Evolutionary conservation across 257 asterid genomes (phyloP).

Genomic region (Solanum pennellii): DNA sequence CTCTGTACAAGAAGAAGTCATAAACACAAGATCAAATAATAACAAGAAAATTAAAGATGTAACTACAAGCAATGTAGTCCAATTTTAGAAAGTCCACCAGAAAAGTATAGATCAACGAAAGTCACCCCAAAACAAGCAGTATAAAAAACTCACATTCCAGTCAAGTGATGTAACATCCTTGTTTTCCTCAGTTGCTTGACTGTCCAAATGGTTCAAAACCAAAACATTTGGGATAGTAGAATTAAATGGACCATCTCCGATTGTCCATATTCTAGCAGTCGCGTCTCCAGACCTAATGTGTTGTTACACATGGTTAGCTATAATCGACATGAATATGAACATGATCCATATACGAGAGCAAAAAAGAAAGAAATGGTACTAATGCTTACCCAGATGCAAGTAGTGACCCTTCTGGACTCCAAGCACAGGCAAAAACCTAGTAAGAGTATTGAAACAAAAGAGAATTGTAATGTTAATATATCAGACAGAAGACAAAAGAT

Average conservation of each 20-base stretch:
- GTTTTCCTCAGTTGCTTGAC: slow-evolving; percentile 79
- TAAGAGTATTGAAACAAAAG: slow-evolving; percentile 5
- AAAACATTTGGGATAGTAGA: slow-evolving; percentile 41
- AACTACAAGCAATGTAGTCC: not conserved
- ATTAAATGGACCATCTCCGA: slow-evolving; percentile 51
- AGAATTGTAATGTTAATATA: not conserved
- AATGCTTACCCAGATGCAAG: slow-evolving; percentile 90
- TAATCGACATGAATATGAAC: not conserved
- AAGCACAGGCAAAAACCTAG: slow-evolving; percentile 95
- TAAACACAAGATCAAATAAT: not conserved
- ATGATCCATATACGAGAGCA: not conserved
- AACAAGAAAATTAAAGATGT: not conserved
- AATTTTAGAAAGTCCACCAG: not conserved
- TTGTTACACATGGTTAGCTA: too few relatives aligned
- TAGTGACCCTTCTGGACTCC: slow-evolving; percentile 85
- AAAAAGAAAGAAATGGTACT: not conserved
- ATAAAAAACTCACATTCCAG: slow-evolving; percentile 69
- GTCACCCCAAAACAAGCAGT: not conserved
- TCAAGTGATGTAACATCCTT: slow-evolving; percentile 95
- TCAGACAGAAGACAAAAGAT: not conserved
- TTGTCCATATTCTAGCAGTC: slow-evolving; percentile 91
- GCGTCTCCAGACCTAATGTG: slow-evolving; percentile 69
- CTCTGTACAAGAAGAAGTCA: slow-evolving; percentile 26
- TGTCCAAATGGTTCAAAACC: slow-evolving; percentile 78
- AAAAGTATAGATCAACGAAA: not conserved